Conservation (phyloP, 805 yeast species). For the Zygosaccharomyces pseudorouxii region DNA sequence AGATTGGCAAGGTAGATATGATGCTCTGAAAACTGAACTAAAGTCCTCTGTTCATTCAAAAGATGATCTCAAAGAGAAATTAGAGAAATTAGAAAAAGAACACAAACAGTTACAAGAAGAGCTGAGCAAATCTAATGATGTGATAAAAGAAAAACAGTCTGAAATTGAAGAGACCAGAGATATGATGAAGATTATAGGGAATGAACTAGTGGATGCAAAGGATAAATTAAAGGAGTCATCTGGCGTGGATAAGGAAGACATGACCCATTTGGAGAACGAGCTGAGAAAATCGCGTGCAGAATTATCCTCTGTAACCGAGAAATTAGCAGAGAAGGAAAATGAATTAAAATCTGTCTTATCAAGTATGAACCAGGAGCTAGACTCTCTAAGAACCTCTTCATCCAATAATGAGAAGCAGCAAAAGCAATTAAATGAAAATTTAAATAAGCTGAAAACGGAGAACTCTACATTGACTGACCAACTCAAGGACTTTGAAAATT, state of each 20-base stretch:
- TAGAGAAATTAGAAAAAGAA: conserved; percentile 10
- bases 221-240: conserved; percentile 49
- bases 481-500: conserved; percentile 17
- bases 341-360: conserved; percentile 10
- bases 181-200: conserved; percentile 71
- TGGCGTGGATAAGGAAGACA: conserved; percentile 29
- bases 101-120: conserved; percentile 20
- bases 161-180: conserved; percentile 71
- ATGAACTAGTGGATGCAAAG: conserved; percentile 68
- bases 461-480: conserved; percentile 18
- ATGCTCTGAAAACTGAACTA: conserved; percentile 14
- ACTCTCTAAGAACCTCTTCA: conserved; percentile 18
- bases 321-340: conserved; percentile 10
- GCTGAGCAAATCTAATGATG: conserved; percentile 22
- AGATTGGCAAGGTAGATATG: conserved; percentile 20
- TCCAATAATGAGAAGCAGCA: conserved; percentile 19
- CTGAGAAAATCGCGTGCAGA: conserved; percentile 7
- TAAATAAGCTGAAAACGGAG: conserved; percentile 17
- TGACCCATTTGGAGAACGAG: conserved; percentile 8
- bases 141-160: conserved; percentile 43
- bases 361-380: conserved; percentile 20
- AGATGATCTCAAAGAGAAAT: conserved; percentile 2
- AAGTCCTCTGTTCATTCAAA: conserved; percentile 7
- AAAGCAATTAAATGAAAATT: conserved; percentile 15
- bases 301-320: conserved; percentile 3